Evolutionary conservation across 2,329 filamentous ascomycete genomes (phyloP), one percentile per base, ranked within the genome.

Genomic region (Talaromyces funiculosus): DNA sequence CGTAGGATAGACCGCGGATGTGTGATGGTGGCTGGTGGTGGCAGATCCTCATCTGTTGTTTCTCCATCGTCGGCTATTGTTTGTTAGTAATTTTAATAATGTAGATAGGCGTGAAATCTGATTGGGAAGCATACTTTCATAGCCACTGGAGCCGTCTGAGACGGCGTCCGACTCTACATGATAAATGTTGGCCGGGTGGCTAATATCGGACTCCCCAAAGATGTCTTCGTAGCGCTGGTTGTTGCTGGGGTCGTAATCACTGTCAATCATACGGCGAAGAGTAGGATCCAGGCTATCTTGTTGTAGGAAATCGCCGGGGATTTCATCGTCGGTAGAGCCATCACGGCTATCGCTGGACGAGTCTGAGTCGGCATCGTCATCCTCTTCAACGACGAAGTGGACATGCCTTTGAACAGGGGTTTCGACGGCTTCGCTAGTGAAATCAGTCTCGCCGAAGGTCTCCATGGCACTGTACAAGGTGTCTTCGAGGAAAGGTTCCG

Each of bases 241-340:
- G 43, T 62, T 65, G 29, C 65, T 61, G 6, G 64, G 64, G n/a
- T 74, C 69, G 45, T 78, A 77, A 64, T 90, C 86, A 64, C 84
- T 81, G 70, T 92, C 88, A 64, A 92, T 88, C 75, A 90, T 86
- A 43, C 84, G 83, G 64, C 88, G 87, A 68, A 93, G 86, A 56
- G 82, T 81, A 5, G 88, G 87, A 67, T 91, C 89, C 4, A 93
- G 80, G 16, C 84, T 82, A 69, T 85, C 88, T 73, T 92, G 88
- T 54, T 89, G 85, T 60, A 92, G 80, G 72, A 93, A 93, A 62
- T 93, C 86, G 70, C 92, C 86, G 1, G 89, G 88, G 63, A 90
- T 90, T 64, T 91, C 84, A 64, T 85, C 84, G 62, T 84, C 73
- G 0, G 58, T 59, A 59, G 61, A 63, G 26, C 53, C 47, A 18